These are phyloP conservation scores for Jatropha curcas DNA, from an alignment of 345 rosid genomes.

Conservation along the genomic window DNA sequence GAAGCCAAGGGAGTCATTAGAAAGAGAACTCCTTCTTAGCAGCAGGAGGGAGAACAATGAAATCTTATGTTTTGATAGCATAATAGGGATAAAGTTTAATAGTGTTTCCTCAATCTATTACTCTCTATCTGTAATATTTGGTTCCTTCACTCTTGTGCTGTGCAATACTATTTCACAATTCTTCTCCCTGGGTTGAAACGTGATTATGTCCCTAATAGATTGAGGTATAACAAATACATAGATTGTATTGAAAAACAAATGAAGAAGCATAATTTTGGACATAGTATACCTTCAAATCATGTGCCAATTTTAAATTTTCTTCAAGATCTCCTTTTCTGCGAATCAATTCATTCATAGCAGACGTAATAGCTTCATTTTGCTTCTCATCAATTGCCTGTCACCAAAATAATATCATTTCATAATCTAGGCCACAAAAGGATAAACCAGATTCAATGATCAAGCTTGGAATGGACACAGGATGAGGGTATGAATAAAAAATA, in stretches of 20 bases:
- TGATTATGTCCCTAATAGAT: not conserved
- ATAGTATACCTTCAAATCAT: constrained; percentile 78
- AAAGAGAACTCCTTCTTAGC: not conserved
- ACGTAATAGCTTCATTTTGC: constrained; percentile 73
- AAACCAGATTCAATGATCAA: constrained; percentile 18
- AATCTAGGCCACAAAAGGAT: constrained; percentile 17
- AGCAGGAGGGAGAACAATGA: not conserved
- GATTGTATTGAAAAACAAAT: not conserved
- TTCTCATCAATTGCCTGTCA: constrained; percentile 87
- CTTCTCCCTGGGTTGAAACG: no score
- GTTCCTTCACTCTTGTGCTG: not conserved
- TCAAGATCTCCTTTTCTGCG: constrained; percentile 85
- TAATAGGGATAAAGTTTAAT: not conserved
- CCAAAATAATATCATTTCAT: constrained; percentile 29
- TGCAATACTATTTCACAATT: no score
- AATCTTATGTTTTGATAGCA: not conserved
- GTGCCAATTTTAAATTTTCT: constrained; percentile 65
- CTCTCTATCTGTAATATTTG: not conserved
- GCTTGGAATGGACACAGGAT: not conserved
- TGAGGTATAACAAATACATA: not conserved
- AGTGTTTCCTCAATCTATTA: not conserved
- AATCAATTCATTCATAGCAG: constrained; percentile 73
- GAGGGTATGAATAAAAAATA: not conserved
- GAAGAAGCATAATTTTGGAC: not conserved
- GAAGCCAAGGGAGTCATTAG: not conserved